Conservation (phyloP, 352 stramenopile genomes). For the Blastocystis sp. region DNA sequence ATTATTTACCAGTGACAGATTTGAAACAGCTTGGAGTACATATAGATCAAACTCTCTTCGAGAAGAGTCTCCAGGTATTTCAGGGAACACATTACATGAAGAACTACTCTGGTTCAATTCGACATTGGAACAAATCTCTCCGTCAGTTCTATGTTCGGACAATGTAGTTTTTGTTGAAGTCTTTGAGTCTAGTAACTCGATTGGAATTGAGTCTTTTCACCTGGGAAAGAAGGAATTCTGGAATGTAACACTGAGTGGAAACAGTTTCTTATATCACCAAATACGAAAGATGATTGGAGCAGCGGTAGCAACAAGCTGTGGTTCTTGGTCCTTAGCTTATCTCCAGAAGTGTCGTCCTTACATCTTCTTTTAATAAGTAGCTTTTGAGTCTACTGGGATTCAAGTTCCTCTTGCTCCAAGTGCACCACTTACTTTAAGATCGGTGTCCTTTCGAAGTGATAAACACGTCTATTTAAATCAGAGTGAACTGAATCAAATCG, state of each 20-base stretch:
- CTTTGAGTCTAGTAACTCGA: background rate
- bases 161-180: background rate
- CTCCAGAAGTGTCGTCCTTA: background rate
- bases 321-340: background rate
- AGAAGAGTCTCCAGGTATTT: background rate
- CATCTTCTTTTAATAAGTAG: background rate
- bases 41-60: background rate
- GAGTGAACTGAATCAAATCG: background rate
- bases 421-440: background rate
- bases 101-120: constrained; percentile 30
- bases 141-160: constrained; percentile 43
- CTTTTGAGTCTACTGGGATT: background rate
- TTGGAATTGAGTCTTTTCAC: background rate
- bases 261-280: constrained; percentile 53
- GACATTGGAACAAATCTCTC: constrained; percentile 43
- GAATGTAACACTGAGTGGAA: background rate
- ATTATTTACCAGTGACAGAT: background rate
- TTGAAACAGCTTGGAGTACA: background rate
- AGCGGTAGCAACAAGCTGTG: background rate
- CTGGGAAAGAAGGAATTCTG: background rate
- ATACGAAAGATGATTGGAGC: constrained; percentile 45
- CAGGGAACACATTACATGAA: constrained; percentile 34
- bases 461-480: constrained; percentile 45
- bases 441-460: background rate
- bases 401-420: constrained; percentile 3